A percentile compares a stretch with the other conserved stretches of the same genome.
These are phyloP conservation scores for Cryptococcus maquisensis DNA, from an alignment of 1,284 basidiomycete species.

Conservation along the genomic window DNA sequence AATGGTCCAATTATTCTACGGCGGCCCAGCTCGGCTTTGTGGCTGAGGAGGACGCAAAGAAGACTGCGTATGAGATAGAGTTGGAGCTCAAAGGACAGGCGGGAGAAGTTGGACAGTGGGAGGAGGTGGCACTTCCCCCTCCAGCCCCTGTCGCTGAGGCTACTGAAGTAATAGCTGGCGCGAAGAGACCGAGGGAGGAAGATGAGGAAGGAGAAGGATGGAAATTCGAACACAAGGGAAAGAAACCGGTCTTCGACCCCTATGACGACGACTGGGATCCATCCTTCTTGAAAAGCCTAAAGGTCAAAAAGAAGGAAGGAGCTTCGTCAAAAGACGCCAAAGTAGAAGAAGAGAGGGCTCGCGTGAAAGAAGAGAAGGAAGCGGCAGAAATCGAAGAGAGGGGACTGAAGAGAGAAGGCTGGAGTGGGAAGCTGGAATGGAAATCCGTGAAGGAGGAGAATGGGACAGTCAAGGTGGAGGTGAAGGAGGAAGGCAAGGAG, in stretches of 20 bases:
- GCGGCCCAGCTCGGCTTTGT: slow-evolving; percentile 73
- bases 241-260: slow-evolving; percentile 27
- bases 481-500: slow-evolving; percentile 1
- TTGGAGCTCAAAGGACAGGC: slow-evolving; percentile 60
- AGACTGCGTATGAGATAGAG: slow-evolving; percentile 53
- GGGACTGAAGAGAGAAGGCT: slow-evolving; percentile 20
- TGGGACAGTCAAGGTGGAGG: not conserved
- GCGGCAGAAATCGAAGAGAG: not conserved
- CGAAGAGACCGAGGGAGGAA: slow-evolving; percentile 9
- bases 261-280: slow-evolving; percentile 46
- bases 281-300: slow-evolving; percentile 23
- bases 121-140: slow-evolving; percentile 57
- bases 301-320: slow-evolving; percentile 38
- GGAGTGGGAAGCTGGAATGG: slow-evolving; percentile 25
- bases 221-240: slow-evolving; percentile 27
- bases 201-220: slow-evolving; percentile 32
- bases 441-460: not conserved
- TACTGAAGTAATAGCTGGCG: slow-evolving; percentile 6
- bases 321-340: slow-evolving; percentile 6
- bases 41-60: slow-evolving; percentile 59
- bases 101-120: slow-evolving; percentile 79
- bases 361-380: not conserved
- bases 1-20: slow-evolving; percentile 78
- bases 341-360: slow-evolving; percentile 1
- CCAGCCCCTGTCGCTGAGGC: slow-evolving; percentile 6